These are phyloP conservation scores for Neofusicoccum umdonicola DNA, from an alignment of 2,329 filamentous ascomycete genomes.

Conservation along the genomic window DNA sequence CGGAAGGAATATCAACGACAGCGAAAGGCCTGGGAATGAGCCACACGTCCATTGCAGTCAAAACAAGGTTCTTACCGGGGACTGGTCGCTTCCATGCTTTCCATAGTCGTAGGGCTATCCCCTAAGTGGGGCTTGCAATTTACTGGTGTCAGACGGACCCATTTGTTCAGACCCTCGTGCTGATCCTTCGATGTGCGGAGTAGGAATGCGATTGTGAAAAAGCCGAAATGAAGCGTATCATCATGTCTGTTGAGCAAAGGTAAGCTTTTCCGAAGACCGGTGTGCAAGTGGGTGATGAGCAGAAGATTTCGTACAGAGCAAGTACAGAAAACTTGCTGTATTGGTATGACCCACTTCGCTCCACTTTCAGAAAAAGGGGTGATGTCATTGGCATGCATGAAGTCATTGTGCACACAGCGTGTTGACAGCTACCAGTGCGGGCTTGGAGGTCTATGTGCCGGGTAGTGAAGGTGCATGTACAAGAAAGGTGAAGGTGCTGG, in stretches of 20 bases:
- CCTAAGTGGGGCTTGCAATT: not conserved
- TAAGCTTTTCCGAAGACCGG: no score
- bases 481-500: no score
- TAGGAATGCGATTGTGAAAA: no score
- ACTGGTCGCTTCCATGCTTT: no score
- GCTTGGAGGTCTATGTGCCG: no score
- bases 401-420: not conserved
- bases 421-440: no score
- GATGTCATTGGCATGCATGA: not conserved
- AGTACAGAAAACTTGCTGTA: not conserved
- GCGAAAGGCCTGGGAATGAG: no score
- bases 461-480: no score
- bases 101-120: not conserved
- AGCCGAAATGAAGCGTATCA: no score
- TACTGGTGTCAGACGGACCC: not conserved
- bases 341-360: not conserved
- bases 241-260: no score
- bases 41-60: not conserved
- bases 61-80: not conserved
- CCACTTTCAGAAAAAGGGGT: not conserved
- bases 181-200: not conserved
- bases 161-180: not conserved
- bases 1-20: no score
- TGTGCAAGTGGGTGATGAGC: no score
- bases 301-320: not conserved